Evolutionary conservation across 2,329 filamentous ascomycete genomes (phyloP).

Genomic region (Ophiostoma ips): DNA sequence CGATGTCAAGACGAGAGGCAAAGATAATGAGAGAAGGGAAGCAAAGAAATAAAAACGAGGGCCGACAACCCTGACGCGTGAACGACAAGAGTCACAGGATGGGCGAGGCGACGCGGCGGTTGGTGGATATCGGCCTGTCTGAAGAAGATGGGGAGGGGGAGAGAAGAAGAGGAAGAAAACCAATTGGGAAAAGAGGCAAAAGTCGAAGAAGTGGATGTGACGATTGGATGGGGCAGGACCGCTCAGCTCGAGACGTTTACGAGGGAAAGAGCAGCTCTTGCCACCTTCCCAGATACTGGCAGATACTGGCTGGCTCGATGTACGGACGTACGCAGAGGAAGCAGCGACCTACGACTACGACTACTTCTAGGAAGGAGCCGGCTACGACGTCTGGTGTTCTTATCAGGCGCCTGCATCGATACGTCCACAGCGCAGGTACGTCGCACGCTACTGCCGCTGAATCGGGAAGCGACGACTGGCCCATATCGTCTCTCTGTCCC

Average conservation of each 20-base stretch:
- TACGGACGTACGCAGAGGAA: no score
- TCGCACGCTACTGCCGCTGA: neutral
- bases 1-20: no score
- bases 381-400: neutral
- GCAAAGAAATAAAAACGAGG: no score
- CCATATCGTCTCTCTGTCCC: neutral
- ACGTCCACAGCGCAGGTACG: neutral
- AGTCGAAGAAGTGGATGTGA: neutral
- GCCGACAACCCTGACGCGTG: no score
- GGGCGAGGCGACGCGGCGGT: no score
- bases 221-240: constrained; percentile 5
- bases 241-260: neutral
- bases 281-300: neutral
- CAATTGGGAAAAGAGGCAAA: neutral
- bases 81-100: no score
- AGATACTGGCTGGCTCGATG: neutral
- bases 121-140: no score
- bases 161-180: neutral
- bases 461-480: neutral
- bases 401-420: neutral
- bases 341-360: neutral
- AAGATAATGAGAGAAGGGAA: no score
- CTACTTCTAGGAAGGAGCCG: neutral
- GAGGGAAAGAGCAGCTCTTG: neutral
- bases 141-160: neutral